Evolutionary conservation across 1,139 yeast species (phyloP).

Genomic region (Zygosaccharomyces sapae): DNA sequence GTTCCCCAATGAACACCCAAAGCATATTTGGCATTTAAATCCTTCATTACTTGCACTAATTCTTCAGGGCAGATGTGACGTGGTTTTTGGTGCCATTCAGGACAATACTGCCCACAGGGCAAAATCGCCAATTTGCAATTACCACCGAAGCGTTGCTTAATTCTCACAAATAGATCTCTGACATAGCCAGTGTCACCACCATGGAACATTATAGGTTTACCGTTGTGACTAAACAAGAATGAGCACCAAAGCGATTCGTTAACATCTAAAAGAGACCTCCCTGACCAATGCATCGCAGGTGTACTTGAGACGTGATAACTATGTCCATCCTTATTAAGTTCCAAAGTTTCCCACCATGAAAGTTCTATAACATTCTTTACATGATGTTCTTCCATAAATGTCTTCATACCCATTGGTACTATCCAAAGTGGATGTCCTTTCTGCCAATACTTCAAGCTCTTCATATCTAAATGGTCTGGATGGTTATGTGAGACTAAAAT

Average conservation of each 20-base stretch:
- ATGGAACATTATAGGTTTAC: slow-evolving; percentile 71
- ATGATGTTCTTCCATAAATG: slow-evolving; percentile 51
- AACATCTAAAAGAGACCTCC: slow-evolving; percentile 70
- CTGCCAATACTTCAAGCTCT: slow-evolving; percentile 52
- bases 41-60: slow-evolving; percentile 61
- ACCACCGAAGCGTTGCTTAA: slow-evolving; percentile 61
- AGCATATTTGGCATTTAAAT: slow-evolving; percentile 56
- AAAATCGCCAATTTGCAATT: slow-evolving; percentile 64
- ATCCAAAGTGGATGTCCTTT: slow-evolving; percentile 57
- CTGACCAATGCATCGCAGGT: slow-evolving; percentile 99
- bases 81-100: slow-evolving; percentile 90
- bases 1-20: slow-evolving; percentile 98
- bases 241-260: slow-evolving; percentile 87
- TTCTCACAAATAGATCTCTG: slow-evolving; percentile 59
- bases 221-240: slow-evolving; percentile 61
- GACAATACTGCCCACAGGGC: slow-evolving; percentile 94
- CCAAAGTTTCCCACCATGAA: slow-evolving; percentile 86
- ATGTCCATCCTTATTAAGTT: slow-evolving; percentile 45
- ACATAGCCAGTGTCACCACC: slow-evolving; percentile 95
- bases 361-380: slow-evolving; percentile 55
- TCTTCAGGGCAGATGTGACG: slow-evolving; percentile 84
- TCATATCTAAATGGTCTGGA: slow-evolving; percentile 84
- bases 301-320: slow-evolving; percentile 75
- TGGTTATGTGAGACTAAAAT: slow-evolving; percentile 89
- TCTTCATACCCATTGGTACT: slow-evolving; percentile 74